A percentile compares a stretch with the other conserved stretches of the same genome.
Evolutionary conservation across 2,329 filamentous ascomycete genomes (phyloP).

Genomic region (Talaromyces amestolkiae): DNA sequence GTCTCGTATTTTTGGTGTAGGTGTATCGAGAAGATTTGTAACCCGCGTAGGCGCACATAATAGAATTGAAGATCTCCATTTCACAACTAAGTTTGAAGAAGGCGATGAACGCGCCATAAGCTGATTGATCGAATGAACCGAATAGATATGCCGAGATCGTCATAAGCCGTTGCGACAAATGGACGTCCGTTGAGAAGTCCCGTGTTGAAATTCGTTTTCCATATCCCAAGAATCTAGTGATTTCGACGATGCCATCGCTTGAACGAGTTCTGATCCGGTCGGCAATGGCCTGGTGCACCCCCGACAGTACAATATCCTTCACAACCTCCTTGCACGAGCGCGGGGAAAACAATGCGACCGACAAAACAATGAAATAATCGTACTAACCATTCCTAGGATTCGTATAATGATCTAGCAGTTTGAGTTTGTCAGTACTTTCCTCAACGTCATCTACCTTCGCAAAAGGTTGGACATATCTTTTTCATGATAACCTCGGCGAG

Average conservation of each 20-base stretch:
- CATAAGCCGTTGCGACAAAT: neutral
- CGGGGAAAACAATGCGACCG: neutral
- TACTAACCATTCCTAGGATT: slow-evolving; percentile 64
- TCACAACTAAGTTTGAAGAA: neutral
- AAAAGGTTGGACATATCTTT: slow-evolving; percentile 54
- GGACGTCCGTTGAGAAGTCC: too few species aligned
- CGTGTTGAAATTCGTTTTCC: neutral
- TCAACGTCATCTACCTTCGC: neutral
- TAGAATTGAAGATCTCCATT: neutral
- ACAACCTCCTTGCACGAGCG: neutral
- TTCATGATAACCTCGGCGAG: slow-evolving; percentile 58
- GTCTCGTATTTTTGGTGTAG: neutral
- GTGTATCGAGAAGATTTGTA: neutral
- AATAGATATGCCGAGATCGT: neutral
- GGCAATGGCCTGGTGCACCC: neutral
- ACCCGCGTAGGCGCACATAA: neutral
- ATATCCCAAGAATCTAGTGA: neutral
- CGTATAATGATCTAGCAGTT: slow-evolving; percentile 75
- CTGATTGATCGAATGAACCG: neutral
- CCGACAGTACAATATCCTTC: neutral
- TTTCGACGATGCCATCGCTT: neutral
- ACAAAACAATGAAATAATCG: neutral
- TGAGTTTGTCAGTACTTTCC: slow-evolving; percentile 11
- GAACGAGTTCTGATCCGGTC: neutral
- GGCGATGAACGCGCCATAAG: too few species aligned